Evolutionary conservation across 208 protist genomes (phyloP).

Genomic region (Leishmania amazonensis): DNA sequence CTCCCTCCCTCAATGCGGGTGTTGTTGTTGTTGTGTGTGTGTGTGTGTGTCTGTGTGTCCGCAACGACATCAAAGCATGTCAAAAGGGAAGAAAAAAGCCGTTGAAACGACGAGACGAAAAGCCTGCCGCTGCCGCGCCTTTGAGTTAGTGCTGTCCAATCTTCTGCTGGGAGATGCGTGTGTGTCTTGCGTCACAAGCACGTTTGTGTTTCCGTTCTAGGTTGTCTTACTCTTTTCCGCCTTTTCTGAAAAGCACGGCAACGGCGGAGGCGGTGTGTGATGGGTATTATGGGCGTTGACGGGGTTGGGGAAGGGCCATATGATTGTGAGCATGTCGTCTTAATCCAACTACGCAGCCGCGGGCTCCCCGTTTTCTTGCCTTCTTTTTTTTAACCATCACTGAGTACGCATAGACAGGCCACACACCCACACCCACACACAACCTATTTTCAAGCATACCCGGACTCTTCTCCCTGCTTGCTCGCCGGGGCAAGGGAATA

Average conservation of each 20-base stretch:
- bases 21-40: background rate
- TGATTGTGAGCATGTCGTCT: background rate
- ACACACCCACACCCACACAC: background rate
- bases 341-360: background rate
- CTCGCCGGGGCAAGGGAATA: background rate
- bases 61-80: too few species aligned
- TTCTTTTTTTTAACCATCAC: background rate
- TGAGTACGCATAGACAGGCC: background rate
- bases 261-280: background rate
- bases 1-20: background rate
- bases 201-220: constrained; percentile 7
- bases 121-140: too few species aligned
- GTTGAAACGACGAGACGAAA: too few species aligned
- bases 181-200: background rate
- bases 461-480: background rate
- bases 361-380: background rate
- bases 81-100: too few species aligned
- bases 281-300: background rate
- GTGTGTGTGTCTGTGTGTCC: background rate
- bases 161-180: background rate
- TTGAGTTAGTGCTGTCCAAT: too few species aligned
- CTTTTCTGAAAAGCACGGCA: background rate
- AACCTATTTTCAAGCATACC: background rate
- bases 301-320: background rate
- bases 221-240: background rate